phyloP scores from a whole-genome alignment of 2,329 filamentous ascomycete genomes.

The Colletotrichum agaves region DNA sequence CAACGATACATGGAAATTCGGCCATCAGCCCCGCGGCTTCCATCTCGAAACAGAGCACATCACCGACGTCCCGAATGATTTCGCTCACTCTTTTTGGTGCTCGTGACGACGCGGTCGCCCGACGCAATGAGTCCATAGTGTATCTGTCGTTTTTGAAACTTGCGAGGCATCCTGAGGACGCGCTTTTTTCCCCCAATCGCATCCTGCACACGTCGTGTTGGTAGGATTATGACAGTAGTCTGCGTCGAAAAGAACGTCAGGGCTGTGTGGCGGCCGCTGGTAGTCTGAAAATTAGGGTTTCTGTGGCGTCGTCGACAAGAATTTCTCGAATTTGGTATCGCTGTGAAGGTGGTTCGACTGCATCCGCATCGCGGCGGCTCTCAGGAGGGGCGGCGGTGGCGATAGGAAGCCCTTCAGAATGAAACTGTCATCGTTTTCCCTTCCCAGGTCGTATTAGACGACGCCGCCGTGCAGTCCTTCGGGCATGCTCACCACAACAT shows the following conservation, averaged over 20 bases:
- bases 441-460: background rate
- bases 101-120: background rate
- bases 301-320: background rate
- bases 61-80: background rate
- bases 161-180: background rate
- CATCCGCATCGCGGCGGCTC: background rate
- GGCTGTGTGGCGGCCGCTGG: background rate
- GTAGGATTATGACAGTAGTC: background rate
- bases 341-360: background rate
- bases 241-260: background rate
- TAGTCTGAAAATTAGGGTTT: background rate
- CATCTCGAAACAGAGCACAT: no score
- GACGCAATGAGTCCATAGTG: background rate
- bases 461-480: background rate
- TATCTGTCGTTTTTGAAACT: background rate
- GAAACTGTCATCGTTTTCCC: background rate
- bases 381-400: background rate
- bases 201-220: background rate
- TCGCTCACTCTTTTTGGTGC: background rate
- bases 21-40: no score
- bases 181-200: background rate
- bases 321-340: background rate
- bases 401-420: background rate
- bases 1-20: no score
- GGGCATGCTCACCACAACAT: background rate